Conservation (phyloP, 148 eudicot species). For the Vaccinium darrowii region DNA sequence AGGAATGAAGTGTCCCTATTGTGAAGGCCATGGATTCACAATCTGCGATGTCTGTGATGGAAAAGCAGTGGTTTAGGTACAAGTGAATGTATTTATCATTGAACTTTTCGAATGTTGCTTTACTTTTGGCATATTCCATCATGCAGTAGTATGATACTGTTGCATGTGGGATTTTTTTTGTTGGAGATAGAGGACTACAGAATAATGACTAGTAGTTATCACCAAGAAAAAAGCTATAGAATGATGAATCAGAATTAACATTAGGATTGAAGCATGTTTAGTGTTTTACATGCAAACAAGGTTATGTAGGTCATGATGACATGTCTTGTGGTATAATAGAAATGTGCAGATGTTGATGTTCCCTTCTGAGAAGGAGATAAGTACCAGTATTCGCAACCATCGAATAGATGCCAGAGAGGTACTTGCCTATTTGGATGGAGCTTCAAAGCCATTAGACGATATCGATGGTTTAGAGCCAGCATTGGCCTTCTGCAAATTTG, state of each 20-base stretch:
- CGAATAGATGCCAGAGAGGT: no score
- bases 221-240: background rate
- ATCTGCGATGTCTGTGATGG: conserved; percentile 72
- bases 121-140: background rate
- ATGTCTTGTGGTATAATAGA: background rate
- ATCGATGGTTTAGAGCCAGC: no score
- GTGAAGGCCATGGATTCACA: conserved; percentile 74
- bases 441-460: no score
- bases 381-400: no score
- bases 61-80: conserved; percentile 23
- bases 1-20: conserved; percentile 79
- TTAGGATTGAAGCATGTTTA: background rate
- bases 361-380: background rate
- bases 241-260: background rate
- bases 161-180: background rate
- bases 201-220: background rate
- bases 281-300: background rate
- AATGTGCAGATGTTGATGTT: background rate
- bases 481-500: background rate
- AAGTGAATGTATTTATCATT: background rate
- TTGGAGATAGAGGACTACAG: background rate
- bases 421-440: no score
- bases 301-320: background rate
- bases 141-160: background rate
- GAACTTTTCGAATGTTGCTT: background rate